These are phyloP conservation scores for Malassezia dermatis DNA, from an alignment of 1,284 basidiomycete genomes.

Conservation along the genomic window DNA sequence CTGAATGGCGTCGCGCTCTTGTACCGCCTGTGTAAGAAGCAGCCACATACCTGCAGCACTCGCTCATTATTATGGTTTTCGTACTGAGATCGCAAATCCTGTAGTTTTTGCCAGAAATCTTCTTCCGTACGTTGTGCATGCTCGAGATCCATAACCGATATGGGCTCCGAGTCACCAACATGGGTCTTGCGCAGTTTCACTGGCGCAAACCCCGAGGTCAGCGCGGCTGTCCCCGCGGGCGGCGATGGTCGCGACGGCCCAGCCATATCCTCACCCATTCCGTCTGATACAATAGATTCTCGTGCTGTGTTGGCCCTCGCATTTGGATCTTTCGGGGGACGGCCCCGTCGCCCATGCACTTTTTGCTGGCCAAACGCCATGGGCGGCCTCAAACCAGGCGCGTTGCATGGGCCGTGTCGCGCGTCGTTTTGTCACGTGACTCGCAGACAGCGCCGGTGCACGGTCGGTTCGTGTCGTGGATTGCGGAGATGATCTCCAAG, in stretches of 20 bases:
- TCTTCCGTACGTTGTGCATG: conserved; percentile 1
- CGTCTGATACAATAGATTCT: not conserved
- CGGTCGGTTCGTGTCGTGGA: not conserved
- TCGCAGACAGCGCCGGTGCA: not conserved
- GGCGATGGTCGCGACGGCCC: not conserved
- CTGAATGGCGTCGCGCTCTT: conserved; percentile 36
- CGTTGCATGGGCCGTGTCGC: conserved; percentile 2
- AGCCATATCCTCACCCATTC: not conserved
- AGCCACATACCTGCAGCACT: not conserved
- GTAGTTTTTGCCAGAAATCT: conserved; percentile 8
- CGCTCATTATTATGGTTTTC: conserved; percentile 13
- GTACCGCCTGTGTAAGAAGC: conserved; percentile 1
- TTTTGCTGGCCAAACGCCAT: conserved; percentile 17
- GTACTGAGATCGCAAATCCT: conserved; percentile 13
- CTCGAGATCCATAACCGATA: not conserved
- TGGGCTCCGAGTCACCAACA: not conserved
- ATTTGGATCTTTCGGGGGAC: conserved; percentile 14
- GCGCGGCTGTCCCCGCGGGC: not conserved
- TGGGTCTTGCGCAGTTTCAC: not conserved
- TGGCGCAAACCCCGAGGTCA: not conserved
- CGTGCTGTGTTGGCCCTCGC: not conserved
- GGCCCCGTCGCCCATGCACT: conserved; percentile 11
- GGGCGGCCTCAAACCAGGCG: not conserved
- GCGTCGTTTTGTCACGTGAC: conserved; percentile 12
- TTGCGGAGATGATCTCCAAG: conserved; percentile 18